Conservation (phyloP, 2,329 filamentous ascomycete genomes). For the Samsoniella hepiali region DNA sequence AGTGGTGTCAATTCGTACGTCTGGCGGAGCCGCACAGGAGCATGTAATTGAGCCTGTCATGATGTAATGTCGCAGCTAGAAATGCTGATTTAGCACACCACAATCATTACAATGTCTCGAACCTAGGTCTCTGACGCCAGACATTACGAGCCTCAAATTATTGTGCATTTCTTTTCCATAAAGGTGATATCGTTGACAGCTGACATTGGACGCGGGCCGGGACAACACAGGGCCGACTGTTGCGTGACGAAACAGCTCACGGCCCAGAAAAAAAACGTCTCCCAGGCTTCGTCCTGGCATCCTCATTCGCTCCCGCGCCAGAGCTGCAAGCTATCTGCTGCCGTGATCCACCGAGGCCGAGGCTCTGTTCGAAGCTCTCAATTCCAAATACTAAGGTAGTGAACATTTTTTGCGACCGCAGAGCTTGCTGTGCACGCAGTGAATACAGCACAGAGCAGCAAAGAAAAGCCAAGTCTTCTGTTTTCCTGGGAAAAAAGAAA, state of each 20-base stretch:
- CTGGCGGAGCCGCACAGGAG: no score
- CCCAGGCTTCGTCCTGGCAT: neutral
- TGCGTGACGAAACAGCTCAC: constrained; percentile 7
- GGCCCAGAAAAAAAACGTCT: constrained; percentile 1
- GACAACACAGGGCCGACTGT: constrained; percentile 14
- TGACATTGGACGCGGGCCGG: neutral
- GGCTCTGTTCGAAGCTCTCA: neutral
- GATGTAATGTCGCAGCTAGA: no score
- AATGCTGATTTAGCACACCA: no score
- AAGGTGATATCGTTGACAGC: neutral
- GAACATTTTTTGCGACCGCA: neutral
- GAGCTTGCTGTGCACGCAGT: neutral
- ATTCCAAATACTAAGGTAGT: neutral
- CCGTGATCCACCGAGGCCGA: constrained; percentile 15
- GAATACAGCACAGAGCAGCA: neutral
- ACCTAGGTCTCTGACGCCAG: no score
- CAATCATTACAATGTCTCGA: no score
- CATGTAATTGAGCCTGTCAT: no score
- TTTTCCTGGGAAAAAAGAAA: neutral
- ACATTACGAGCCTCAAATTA: neutral
- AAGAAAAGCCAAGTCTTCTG: neutral
- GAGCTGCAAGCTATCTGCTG: neutral
- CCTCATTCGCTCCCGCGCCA: constrained; percentile 9
- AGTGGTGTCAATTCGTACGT: no score
- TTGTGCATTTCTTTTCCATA: neutral